phyloP scores from a whole-genome alignment of 2,329 filamentous ascomycete genomes.

The Colletotrichum euphorbiae region DNA sequence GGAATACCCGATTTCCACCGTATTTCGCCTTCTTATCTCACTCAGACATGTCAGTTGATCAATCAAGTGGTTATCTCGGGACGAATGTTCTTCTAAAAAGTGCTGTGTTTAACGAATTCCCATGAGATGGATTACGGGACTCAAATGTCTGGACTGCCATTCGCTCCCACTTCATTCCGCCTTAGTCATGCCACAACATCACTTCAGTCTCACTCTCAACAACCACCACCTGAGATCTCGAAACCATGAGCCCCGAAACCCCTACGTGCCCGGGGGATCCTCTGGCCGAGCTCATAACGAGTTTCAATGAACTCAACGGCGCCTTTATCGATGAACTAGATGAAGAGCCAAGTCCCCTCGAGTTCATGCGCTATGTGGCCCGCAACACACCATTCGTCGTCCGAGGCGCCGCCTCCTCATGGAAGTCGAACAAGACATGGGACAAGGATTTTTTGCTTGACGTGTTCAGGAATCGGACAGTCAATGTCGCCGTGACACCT shows the following conservation, averaged over 20 bases:
- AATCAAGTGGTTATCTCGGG: no score
- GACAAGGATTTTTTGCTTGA: slow-evolving; percentile 67
- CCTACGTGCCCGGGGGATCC: slow-evolving; percentile 48
- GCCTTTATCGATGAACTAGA: slow-evolving; percentile 68
- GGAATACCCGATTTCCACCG: no score
- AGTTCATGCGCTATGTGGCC: slow-evolving; percentile 83
- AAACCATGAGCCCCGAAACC: slow-evolving; percentile 12
- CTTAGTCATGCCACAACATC: slow-evolving; percentile 26
- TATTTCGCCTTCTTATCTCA: no score
- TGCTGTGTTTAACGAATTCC: no score
- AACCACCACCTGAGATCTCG: neutral
- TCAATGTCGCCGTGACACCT: slow-evolving; percentile 85
- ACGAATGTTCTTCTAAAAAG: no score
- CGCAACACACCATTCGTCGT: slow-evolving; percentile 81
- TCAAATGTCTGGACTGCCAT: no score
- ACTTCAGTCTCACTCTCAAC: slow-evolving; percentile 3
- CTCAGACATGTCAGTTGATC: no score
- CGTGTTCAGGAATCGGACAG: slow-evolving; percentile 64
- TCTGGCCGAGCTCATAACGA: slow-evolving; percentile 68
- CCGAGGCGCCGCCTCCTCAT: slow-evolving; percentile 69
- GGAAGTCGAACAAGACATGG: slow-evolving; percentile 75
- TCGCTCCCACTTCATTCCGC: neutral
- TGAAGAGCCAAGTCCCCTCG: slow-evolving; percentile 76
- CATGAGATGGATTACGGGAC: no score
- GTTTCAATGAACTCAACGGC: slow-evolving; percentile 80